Evolutionary conservation across 2,329 filamentous ascomycete genomes (phyloP), one percentile per base, ranked within the genome.

Genomic region (Chaetomium strumarium): DNA sequence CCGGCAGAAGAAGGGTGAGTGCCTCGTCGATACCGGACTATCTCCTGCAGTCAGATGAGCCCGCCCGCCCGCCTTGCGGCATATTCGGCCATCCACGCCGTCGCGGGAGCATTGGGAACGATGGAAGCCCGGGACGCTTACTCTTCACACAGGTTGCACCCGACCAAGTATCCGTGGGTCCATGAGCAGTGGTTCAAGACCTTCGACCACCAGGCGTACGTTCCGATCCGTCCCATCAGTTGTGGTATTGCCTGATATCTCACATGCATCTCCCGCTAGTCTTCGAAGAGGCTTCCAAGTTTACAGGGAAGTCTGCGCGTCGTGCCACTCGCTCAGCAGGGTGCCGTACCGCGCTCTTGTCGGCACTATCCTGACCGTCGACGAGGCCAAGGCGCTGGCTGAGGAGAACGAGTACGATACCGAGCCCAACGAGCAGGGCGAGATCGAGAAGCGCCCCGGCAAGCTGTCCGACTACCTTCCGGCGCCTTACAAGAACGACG

Each of bases 261-360:
- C 20, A 58, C 52, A 46, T 13, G 17, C 6, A 29, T 24, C 31
- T 36, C 47, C 50, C 24, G 16, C 16, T 62, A 96, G 91, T 66
- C 90, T 99, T 63, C 93, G 93, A 73, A 91, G 93, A 78, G 93
- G 93, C 75, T 99, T 97, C 84, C 91, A 96, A 77, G 93, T 99
- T 70, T 99, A 99, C 81, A 90, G 86, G 64, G 93, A 99, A 77
- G 93, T 99, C 68, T 99, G 93, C 81, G 84, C 91, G 58, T 90
- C 90, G 65, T 99, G 93, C 83, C 93, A 99, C 81, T 99, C 93
- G 59, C 85, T 99, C 60, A 85, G 79, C 74, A 89, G 93, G 78
- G 84, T 99, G 55, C 92, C 93, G 55, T 99, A 95, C 83, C 90
- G 93, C 72, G 69, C 87, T 54, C 81, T 97, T 58, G 93, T 99